Percentiles rank a stretch among this genome's conserved stretches.
phyloP scores from a whole-genome alignment of 148 eudicot species.

The Camellia granthamiana region DNA sequence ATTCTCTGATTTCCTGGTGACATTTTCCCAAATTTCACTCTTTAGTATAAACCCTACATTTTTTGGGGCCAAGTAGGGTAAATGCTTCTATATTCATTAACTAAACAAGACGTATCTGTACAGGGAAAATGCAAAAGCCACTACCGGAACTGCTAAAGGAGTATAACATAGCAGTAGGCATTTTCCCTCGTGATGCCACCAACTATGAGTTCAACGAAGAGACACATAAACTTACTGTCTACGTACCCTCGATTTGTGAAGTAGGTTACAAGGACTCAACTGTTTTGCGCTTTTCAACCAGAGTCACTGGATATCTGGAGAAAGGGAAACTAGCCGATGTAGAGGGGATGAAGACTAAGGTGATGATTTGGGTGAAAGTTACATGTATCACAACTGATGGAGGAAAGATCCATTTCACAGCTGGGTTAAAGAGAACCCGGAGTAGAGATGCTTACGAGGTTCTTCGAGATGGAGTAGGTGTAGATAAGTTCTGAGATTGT shows the following conservation, averaged over 20 bases:
- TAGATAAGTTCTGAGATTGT: conserved; percentile 63
- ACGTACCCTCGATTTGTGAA: conserved; percentile 72
- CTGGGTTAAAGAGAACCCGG: conserved; percentile 77
- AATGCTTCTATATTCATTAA: not conserved
- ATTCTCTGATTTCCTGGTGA: not conserved
- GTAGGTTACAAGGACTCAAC: conserved; percentile 90
- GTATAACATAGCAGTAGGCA: conserved; percentile 67
- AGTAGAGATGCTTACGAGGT: conserved; percentile 77
- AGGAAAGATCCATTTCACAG: conserved; percentile 70
- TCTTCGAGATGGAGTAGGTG: conserved; percentile 61
- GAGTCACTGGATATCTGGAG: conserved; percentile 74
- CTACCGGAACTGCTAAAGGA: conserved; percentile 82
- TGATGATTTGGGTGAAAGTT: conserved; percentile 80
- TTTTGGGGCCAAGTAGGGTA: not conserved
- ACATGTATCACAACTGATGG: conserved; percentile 59
- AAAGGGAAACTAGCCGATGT: conserved; percentile 83
- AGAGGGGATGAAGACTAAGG: conserved; percentile 88
- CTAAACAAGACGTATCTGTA: conserved; percentile 8
- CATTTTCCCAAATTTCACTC: not conserved
- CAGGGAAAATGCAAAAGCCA: conserved; percentile 92
- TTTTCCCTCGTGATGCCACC: conserved; percentile 90
- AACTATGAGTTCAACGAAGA: conserved; percentile 86
- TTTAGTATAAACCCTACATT: not conserved
- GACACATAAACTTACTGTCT: conserved; percentile 62
- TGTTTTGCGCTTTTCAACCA: conserved; percentile 63